Evolutionary conservation across 345 rosid species (phyloP).

Genomic region (Camelina laxa): DNA sequence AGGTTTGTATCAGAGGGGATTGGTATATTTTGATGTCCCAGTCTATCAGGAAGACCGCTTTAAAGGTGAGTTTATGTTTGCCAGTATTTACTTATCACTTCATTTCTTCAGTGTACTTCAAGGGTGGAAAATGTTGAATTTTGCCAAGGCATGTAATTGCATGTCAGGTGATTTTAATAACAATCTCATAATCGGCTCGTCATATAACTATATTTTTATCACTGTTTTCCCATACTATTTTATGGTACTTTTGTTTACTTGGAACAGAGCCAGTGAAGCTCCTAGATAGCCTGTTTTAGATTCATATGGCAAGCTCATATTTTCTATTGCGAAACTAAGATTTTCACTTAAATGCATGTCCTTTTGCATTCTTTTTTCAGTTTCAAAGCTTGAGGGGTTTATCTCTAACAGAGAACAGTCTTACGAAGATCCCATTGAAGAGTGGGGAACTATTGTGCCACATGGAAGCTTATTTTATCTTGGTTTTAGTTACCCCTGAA

Average conservation of each 20-base stretch:
- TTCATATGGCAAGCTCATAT: slow-evolving; percentile 6
- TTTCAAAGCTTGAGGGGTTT: slow-evolving; percentile 98
- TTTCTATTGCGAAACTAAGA: slow-evolving; percentile 15
- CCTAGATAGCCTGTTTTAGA: slow-evolving; percentile 27
- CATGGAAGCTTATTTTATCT: slow-evolving; percentile 34
- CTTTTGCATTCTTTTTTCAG: slow-evolving; percentile 53
- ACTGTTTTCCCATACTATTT: slow-evolving; percentile 4
- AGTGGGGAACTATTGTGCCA: slow-evolving; percentile 58
- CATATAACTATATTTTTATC: not conserved
- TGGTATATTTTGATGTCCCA: slow-evolving; percentile 95
- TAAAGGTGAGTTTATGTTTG: slow-evolving; percentile 60
- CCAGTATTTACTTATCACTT: not conserved
- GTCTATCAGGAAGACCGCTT: slow-evolving; percentile 95
- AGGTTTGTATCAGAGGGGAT: slow-evolving; percentile 78
- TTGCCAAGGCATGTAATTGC: slow-evolving; percentile 15
- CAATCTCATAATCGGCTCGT: slow-evolving; percentile 1
- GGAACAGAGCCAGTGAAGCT: slow-evolving; percentile 11
- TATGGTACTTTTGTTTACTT: not conserved
- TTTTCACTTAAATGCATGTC: slow-evolving; percentile 28
- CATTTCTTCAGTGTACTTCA: slow-evolving; percentile 3
- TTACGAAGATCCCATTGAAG: slow-evolving; percentile 98
- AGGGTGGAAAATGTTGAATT: slow-evolving; percentile 9
- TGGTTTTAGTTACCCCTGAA: slow-evolving; percentile 24
- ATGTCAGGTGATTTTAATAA: slow-evolving; percentile 3
- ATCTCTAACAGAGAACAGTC: slow-evolving; percentile 98